These are phyloP conservation scores for Pythium phragmitis DNA, from an alignment of 352 stramenopile species.

Conservation along the genomic window DNA sequence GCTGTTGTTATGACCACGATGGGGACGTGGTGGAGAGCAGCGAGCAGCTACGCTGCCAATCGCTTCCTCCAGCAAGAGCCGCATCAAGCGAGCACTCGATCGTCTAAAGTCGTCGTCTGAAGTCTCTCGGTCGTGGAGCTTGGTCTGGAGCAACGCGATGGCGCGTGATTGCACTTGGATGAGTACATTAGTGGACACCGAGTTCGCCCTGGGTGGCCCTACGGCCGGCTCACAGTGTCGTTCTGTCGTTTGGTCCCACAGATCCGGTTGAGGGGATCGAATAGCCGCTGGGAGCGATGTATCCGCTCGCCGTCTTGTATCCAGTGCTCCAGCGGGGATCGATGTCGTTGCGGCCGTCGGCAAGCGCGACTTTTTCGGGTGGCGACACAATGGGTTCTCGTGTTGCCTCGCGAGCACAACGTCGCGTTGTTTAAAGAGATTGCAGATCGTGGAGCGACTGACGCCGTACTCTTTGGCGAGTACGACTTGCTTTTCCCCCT, in stretches of 20 bases:
- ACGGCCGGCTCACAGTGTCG: too few species aligned
- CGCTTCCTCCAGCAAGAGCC: constrained; percentile 57
- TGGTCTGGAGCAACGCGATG: constrained; percentile 40
- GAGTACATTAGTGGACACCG: background rate
- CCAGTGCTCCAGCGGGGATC: too few species aligned
- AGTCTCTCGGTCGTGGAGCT: constrained; percentile 35
- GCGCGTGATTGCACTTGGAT: constrained; percentile 43
- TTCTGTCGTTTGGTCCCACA: too few species aligned
- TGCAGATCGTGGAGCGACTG: constrained; percentile 60
- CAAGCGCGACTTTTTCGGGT: constrained; percentile 33
- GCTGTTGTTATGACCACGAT: too few species aligned
- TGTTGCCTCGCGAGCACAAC: constrained; percentile 42
- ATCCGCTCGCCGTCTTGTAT: too few species aligned
- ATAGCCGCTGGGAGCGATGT: too few species aligned
- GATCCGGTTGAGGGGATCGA: too few species aligned
- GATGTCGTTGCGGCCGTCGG: too few species aligned
- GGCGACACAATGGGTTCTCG: constrained; percentile 54
- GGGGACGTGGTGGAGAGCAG: background rate
- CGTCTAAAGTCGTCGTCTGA: constrained; percentile 34
- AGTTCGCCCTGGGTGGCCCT: too few species aligned
- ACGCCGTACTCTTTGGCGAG: constrained; percentile 68
- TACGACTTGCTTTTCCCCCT: constrained; percentile 55
- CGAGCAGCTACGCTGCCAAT: constrained; percentile 19
- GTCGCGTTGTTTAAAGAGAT: constrained; percentile 59
- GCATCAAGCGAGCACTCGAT: constrained; percentile 41